Base-by-base conservation (phyloP, 2,329 filamentous ascomycete genomes). In the Claviceps cyperi region DNA sequence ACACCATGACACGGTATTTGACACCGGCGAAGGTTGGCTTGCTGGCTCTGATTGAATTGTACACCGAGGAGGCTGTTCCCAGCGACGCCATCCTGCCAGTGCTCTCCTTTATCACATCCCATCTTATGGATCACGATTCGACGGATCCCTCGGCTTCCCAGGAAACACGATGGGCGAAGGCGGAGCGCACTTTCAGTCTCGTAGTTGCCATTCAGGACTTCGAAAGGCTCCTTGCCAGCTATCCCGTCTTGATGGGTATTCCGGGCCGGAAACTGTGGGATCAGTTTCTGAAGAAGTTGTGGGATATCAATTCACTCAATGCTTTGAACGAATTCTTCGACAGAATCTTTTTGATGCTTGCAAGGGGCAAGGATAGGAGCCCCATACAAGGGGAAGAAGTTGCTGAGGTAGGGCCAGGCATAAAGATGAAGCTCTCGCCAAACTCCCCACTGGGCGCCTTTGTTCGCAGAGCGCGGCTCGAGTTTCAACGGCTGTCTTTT, bases 261-360 rank as follows among this genome's bases (percentile, higher is more conserved):
- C 84, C 88, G 0, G 88, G 88, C 2, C 77, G 85, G 46, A 83
- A 78, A n/a, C 68, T 96, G n/a, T 92, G 90, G 80, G 89, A 97
- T 61, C 70, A 84, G 2, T 86, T 96, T 51, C 74, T 97, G 13
- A 77, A 79, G 50, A 83, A 81, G 54, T 70, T 97, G 22, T 97
- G 92, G 91, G 74, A 76, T 15, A 79, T 97, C 56, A 81, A 90
- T 60, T 91, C 84, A 19, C 76, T 94, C 11, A 80, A 97, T 66
- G 78, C 81, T 0, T 68, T 97, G n/a, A 80, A 90, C 59, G 71
- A 73, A 2, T 91, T 94, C 63, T 86, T 94, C 60, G 74, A 76
- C 32, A 69, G 69, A 21, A 72, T 84, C 15, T 66, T 70, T 4
- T 64, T 66, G 22, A 66, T 86, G 35, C 65, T 92, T 46, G 73